Conservation (phyloP, 164 flowering plant species). For the Pachysandra terminalis region DNA sequence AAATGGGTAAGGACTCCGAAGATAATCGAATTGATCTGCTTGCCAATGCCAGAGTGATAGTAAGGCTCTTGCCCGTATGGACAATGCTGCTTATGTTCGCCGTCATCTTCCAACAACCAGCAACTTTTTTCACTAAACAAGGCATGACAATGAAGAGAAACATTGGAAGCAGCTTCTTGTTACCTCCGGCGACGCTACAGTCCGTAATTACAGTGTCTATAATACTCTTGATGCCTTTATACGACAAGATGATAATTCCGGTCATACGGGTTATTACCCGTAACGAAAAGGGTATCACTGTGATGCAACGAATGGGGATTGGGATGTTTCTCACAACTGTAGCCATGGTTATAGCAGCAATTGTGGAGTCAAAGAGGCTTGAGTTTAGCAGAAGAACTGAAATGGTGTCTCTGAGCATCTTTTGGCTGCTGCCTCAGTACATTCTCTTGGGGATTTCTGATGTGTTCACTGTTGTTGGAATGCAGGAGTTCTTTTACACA, state of each 20-base stretch:
- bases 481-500: constrained; percentile 94
- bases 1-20: constrained; percentile 13
- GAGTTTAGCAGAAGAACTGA: constrained; percentile 22
- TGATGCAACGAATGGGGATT: constrained; percentile 82
- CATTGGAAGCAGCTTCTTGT: constrained; percentile 61
- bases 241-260: constrained; percentile 70
- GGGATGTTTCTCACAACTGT: constrained; percentile 82
- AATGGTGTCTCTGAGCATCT: constrained; percentile 55
- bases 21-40: not conserved
- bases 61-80: constrained; percentile 83
- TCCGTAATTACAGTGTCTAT: constrained; percentile 81
- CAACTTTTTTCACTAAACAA: constrained; percentile 95
- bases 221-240: constrained; percentile 81
- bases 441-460: constrained; percentile 82
- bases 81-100: constrained; percentile 78
- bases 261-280: constrained; percentile 35
- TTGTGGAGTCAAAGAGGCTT: constrained; percentile 61
- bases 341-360: constrained; percentile 85
- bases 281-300: constrained; percentile 53
- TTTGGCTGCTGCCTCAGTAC: constrained; percentile 94
- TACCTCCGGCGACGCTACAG: constrained; percentile 95
- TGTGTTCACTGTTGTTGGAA: constrained; percentile 93
- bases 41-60: constrained; percentile 34
- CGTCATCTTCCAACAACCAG: constrained; percentile 90
- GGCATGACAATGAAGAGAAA: constrained; percentile 89